A percentile compares a stretch with the other conserved stretches of the same genome.
These are phyloP conservation scores for Piromyces finnis DNA, from an alignment of 192 early-diverging fungal genomes.

Conservation along the genomic window DNA sequence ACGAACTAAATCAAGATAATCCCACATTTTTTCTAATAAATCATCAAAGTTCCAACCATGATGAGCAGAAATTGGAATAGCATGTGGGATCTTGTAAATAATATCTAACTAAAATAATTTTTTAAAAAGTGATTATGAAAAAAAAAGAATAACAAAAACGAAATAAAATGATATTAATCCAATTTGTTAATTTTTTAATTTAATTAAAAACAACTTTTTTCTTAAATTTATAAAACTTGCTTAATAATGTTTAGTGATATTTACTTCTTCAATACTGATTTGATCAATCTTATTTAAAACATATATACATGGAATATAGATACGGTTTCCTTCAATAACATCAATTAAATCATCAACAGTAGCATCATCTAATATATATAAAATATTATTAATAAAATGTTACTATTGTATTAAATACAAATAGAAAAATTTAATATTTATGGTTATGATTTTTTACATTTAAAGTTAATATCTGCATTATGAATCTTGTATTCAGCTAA, in stretches of 20 bases:
- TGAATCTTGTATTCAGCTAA: constrained; percentile 88
- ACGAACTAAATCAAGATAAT: constrained; percentile 56
- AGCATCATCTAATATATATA: not conserved
- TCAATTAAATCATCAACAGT: constrained; percentile 81
- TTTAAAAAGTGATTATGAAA: too few species aligned
- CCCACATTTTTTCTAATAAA: constrained; percentile 58
- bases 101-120: constrained; percentile 84
- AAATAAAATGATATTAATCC: too few species aligned
- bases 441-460: too few species aligned
- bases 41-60: constrained; percentile 93
- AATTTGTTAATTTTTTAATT: too few species aligned
- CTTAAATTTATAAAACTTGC: too few species aligned
- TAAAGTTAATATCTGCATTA: constrained; percentile 89
- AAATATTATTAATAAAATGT: not conserved
- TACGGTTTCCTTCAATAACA: constrained; percentile 82
- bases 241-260: too few species aligned
- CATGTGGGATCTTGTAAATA: constrained; percentile 69
- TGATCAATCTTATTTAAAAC: constrained; percentile 98
- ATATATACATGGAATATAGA: constrained; percentile 92
- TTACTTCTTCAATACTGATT: constrained; percentile 69
- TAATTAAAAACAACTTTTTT: too few species aligned
- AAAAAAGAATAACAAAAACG: too few species aligned
- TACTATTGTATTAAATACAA: too few species aligned
- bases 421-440: too few species aligned
- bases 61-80: constrained; percentile 29